phyloP scores from a whole-genome alignment of 1,284 basidiomycete genomes.

The Ceratobasidium theobromae region DNA sequence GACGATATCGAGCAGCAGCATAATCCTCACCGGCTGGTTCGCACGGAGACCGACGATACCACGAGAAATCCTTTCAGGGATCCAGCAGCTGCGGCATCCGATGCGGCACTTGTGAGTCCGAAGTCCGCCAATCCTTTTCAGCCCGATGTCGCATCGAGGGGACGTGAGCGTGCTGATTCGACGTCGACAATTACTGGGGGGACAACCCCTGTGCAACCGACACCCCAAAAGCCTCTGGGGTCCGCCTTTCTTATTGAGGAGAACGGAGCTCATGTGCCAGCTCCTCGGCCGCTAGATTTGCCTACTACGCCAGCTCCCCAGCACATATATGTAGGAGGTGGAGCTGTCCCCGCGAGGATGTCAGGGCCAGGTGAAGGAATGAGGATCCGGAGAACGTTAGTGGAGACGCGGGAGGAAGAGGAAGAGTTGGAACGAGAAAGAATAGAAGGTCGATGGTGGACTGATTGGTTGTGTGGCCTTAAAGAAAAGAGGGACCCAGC shows the following conservation, averaged over 20 bases:
- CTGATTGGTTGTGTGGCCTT: conserved; percentile 37
- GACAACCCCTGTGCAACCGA: conserved; percentile 8
- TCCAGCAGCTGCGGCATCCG: neutral
- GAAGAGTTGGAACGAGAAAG: conserved; percentile 32
- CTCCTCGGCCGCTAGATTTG: conserved; percentile 15
- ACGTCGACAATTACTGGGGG: conserved; percentile 21
- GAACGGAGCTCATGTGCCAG: neutral
- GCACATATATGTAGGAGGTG: conserved; percentile 24
- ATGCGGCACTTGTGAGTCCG: conserved; percentile 14
- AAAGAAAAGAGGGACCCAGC: conserved; percentile 24
- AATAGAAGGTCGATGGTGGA: conserved; percentile 36
- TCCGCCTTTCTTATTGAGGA: conserved; percentile 1
- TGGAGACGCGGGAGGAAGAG: conserved; percentile 17
- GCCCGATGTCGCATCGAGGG: neutral
- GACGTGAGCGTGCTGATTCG: conserved; percentile 12
- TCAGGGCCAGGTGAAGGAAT: conserved; percentile 23
- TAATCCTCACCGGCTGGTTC: neutral
- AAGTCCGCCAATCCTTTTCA: conserved; percentile 17
- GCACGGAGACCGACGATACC: conserved; percentile 6
- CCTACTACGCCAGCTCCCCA: conserved; percentile 28
- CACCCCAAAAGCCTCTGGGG: conserved; percentile 5
- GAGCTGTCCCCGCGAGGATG: conserved; percentile 17
- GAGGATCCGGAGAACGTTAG: conserved; percentile 15
- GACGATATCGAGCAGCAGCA: conserved; percentile 26
- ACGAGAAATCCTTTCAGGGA: conserved; percentile 26